Base-by-base conservation (phyloP, 1,139 yeast species). In the Hyphopichia fennica region DNA sequence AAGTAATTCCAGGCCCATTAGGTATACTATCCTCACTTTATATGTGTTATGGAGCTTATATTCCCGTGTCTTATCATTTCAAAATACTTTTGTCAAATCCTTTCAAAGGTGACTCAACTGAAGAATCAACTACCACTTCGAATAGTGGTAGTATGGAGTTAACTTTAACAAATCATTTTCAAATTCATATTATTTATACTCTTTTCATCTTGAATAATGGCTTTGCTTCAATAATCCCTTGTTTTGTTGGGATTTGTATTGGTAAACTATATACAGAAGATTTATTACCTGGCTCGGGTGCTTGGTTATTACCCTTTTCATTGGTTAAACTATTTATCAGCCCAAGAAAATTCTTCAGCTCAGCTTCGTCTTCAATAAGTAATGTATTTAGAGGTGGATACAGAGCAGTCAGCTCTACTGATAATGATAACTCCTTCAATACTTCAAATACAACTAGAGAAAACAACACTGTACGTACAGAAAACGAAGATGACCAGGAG, bases 31-130 rank as follows among this genome's bases (percentile, higher is more conserved):
- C 84, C 42, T 81, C 86, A 1, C 58, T 85, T 31, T 67, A 84
- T 44, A 75, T 81, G 17, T 77, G 83, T 41, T 82, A 79, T 57
- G 77, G 78, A 34, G 64, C 69, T 13, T 65, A 68, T 45, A 77
- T 84, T 3, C 95, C 95, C 0, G 69, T 76, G 1, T 72, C 79
- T 14, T 86, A 83, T 61, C 70, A 71, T 52, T 82, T 84, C 60
- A 79, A 77, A 50, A 60, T 84, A 18, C 56, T 68, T 32, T 51
- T 77, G 44, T 41, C 57, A 10, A 57, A 58, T 34, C 69, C 72
- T 1, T 16, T 38, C 14, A 20, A 32, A 18, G 23, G 30, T 17
- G 34, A 17, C 3, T 10, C 34, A 16, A 19, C n/a, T 29, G 43
- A 41, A 29, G 41, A 43, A n/a, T 42, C 50, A 43, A 20, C 40